phyloP scores from a whole-genome alignment of 169 alveolate genomes.

The Cryptosporidium ryanae region DNA sequence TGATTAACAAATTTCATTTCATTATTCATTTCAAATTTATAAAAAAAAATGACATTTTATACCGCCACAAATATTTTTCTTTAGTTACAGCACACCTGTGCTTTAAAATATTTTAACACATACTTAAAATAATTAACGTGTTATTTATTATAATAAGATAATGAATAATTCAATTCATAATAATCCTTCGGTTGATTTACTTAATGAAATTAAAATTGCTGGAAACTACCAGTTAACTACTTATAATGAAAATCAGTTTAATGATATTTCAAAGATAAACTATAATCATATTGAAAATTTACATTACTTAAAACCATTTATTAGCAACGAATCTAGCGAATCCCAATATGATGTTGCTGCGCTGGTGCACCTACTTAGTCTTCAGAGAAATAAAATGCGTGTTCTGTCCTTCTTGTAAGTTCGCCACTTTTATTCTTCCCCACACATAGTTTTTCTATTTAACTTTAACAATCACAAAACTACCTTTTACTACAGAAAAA shows the following conservation, averaged over 20 bases:
- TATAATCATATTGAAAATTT: slow-evolving; percentile 53
- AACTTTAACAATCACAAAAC: not conserved
- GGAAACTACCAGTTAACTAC: slow-evolving; percentile 36
- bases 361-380: slow-evolving; percentile 31
- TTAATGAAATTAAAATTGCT: slow-evolving; percentile 48
- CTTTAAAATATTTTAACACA: not conserved
- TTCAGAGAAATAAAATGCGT: slow-evolving; percentile 69
- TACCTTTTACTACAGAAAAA: slow-evolving; percentile 12
- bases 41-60: not conserved
- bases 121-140: not conserved
- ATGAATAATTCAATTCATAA: slow-evolving; percentile 45
- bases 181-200: slow-evolving; percentile 52
- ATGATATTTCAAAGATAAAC: slow-evolving; percentile 58
- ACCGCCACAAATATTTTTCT: not conserved
- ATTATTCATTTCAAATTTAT: slow-evolving; percentile 1
- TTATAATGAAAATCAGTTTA: slow-evolving; percentile 53
- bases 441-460: not conserved
- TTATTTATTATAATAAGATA: not conserved
- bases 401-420: slow-evolving; percentile 61
- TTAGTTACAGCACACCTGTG: not conserved
- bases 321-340: slow-evolving; percentile 51
- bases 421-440: not conserved
- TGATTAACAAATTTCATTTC: no score
- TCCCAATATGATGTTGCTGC: slow-evolving; percentile 75
- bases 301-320: slow-evolving; percentile 63